Percentiles rank a stretch among this genome's conserved stretches.
These are phyloP conservation scores for Chalciporus piperatoides DNA, from an alignment of 1,284 basidiomycete genomes.

Conservation along the genomic window DNA sequence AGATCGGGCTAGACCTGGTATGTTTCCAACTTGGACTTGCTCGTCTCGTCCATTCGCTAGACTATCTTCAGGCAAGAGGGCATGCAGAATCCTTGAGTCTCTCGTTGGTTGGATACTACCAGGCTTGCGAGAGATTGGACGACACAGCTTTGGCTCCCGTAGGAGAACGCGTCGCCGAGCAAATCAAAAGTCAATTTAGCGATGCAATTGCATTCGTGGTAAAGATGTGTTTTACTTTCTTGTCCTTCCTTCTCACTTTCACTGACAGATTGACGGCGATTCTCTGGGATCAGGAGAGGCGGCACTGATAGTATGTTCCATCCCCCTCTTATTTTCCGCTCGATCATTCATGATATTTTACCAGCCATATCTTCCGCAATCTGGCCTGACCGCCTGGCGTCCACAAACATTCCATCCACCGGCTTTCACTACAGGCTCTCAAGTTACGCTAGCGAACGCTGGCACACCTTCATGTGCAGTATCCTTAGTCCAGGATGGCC, in stretches of 20 bases:
- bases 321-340: background rate
- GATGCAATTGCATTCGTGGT: slow-evolving; percentile 66
- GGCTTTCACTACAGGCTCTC: slow-evolving; percentile 45
- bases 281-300: slow-evolving; percentile 46
- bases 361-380: slow-evolving; percentile 47
- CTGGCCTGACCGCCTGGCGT: slow-evolving; percentile 42
- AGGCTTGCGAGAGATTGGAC: slow-evolving; percentile 60
- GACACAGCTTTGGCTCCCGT: slow-evolving; percentile 58
- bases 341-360: slow-evolving; percentile 5
- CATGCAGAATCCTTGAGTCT: slow-evolving; percentile 50
- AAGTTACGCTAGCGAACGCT: slow-evolving; percentile 43
- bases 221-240: slow-evolving; percentile 16
- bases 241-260: slow-evolving; percentile 7
- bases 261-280: slow-evolving; percentile 52
- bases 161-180: slow-evolving; percentile 56
- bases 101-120: slow-evolving; percentile 66
- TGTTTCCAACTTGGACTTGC: slow-evolving; percentile 23
- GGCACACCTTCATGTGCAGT: slow-evolving; percentile 45
- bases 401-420: slow-evolving; percentile 34
- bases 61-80: slow-evolving; percentile 44
- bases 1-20: slow-evolving; percentile 72
- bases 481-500: slow-evolving; percentile 44
- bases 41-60: slow-evolving; percentile 1
- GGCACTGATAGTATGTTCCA: slow-evolving; percentile 52
- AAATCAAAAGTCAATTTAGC: slow-evolving; percentile 48